Percentiles rank a stretch among this genome's conserved stretches.
Conservation (phyloP, 2,329 filamentous ascomycete genomes). For the Ophiobolus disseminans region DNA sequence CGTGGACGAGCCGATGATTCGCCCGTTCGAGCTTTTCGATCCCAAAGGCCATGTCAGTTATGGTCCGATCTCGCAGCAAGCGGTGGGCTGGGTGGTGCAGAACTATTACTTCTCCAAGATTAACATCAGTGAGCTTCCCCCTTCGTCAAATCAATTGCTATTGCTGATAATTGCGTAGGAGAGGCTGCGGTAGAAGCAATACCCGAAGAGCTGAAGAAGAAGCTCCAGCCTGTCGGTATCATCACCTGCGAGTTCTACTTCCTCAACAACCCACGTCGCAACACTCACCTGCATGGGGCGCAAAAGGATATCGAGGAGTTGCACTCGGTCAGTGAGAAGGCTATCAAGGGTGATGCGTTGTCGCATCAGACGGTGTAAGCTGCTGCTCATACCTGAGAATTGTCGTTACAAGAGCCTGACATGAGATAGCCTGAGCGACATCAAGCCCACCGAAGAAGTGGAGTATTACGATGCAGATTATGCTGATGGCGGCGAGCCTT, state of each 20-base stretch:
- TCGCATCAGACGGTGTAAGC: conserved; percentile 15
- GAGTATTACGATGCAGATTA: conserved; percentile 11
- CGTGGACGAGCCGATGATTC: conserved; percentile 10
- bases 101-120: conserved; percentile 23
- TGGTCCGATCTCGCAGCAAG: conserved; percentile 7
- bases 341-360: conserved; percentile 20
- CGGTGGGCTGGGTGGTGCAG: conserved; percentile 6
- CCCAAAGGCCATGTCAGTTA: conserved; percentile 4
- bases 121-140: conserved; percentile 8
- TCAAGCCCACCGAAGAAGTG: conserved; percentile 3
- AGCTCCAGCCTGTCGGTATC: conserved; percentile 13
- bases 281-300: neutral
- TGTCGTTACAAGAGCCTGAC: conserved; percentile 5
- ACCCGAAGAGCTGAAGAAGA: conserved; percentile 4
- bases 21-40: conserved; percentile 8
- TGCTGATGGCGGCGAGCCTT: conserved; percentile 8
- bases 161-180: conserved; percentile 1
- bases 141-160: neutral
- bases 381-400: neutral
- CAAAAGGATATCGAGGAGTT: conserved; percentile 27
- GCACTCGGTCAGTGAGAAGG: conserved; percentile 20
- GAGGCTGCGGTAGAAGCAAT: neutral
- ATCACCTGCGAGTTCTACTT: conserved; percentile 21
- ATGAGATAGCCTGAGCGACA: conserved; percentile 1
- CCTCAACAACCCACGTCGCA: conserved; percentile 6